These are phyloP conservation scores for Actinidia arguta DNA, from an alignment of 179 eudicot species.

Conservation along the genomic window DNA sequence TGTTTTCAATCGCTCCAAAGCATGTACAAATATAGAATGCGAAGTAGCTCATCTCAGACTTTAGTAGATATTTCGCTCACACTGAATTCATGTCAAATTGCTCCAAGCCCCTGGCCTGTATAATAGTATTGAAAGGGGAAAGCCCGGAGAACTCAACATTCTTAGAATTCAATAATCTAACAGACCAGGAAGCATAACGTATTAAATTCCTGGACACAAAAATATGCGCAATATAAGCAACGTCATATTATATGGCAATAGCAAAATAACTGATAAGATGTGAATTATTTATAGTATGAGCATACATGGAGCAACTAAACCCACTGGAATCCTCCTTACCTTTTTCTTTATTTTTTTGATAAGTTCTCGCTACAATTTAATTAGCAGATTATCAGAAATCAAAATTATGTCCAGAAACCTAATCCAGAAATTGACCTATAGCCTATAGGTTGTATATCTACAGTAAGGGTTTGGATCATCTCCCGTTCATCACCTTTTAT, in stretches of 20 bases:
- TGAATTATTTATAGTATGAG: background rate
- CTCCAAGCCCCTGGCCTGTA: background rate
- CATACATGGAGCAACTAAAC: background rate
- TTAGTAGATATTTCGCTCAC: background rate
- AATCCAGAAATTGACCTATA: background rate
- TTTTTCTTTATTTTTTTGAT: too few relatives aligned
- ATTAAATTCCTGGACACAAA: background rate
- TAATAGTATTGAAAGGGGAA: background rate
- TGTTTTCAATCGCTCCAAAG: background rate
- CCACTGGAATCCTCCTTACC: background rate
- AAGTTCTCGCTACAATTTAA: too few relatives aligned
- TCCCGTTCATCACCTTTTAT: background rate
- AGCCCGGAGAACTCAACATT: slow-evolving; percentile 1
- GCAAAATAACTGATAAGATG: background rate
- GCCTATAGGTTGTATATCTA: background rate
- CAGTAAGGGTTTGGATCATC: background rate
- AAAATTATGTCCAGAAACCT: background rate
- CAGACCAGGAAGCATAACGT: background rate
- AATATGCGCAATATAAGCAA: background rate
- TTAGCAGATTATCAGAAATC: background rate
- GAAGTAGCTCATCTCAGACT: background rate
- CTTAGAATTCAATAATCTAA: background rate
- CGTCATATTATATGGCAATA: background rate
- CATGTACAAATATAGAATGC: background rate
- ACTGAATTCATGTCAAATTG: background rate